phyloP scores from a whole-genome alignment of 108 stramenopile species.

The Skeletonema potamos region DNA sequence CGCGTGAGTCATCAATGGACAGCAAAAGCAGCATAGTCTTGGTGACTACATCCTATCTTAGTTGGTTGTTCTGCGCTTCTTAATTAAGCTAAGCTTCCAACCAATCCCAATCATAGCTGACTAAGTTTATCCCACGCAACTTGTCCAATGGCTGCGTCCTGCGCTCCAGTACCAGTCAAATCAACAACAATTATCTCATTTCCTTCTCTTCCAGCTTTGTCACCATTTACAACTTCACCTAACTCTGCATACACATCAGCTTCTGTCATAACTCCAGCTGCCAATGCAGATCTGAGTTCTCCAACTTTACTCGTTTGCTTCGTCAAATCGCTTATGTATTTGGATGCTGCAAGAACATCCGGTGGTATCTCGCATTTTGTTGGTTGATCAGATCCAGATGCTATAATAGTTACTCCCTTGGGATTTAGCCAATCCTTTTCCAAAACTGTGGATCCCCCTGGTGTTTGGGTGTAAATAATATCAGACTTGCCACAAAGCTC shows the following conservation, averaged over 20 bases:
- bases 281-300: conserved; percentile 82
- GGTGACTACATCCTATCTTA: not conserved
- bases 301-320: conserved; percentile 92
- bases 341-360: conserved; percentile 74
- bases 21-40: no score
- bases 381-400: conserved; percentile 91
- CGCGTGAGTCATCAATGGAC: no score
- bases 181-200: conserved; percentile 95
- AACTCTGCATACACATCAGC: conserved; percentile 92
- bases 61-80: not conserved
- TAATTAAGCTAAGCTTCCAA: no score
- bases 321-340: conserved; percentile 86
- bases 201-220: conserved; percentile 84
- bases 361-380: conserved; percentile 94
- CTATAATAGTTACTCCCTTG: conserved; percentile 90
- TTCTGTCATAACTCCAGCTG: conserved; percentile 88
- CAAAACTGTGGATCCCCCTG: conserved; percentile 75
- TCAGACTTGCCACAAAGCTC: conserved; percentile 75
- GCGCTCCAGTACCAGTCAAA: conserved; percentile 94
- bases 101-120: conserved; percentile 18
- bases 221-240: conserved; percentile 92
- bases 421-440: conserved; percentile 81
- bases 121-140: conserved; percentile 84
- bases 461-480: conserved; percentile 91
- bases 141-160: conserved; percentile 91